Conservation (phyloP, 2,329 filamentous ascomycete species). For the Sporothrix schenckii region DNA sequence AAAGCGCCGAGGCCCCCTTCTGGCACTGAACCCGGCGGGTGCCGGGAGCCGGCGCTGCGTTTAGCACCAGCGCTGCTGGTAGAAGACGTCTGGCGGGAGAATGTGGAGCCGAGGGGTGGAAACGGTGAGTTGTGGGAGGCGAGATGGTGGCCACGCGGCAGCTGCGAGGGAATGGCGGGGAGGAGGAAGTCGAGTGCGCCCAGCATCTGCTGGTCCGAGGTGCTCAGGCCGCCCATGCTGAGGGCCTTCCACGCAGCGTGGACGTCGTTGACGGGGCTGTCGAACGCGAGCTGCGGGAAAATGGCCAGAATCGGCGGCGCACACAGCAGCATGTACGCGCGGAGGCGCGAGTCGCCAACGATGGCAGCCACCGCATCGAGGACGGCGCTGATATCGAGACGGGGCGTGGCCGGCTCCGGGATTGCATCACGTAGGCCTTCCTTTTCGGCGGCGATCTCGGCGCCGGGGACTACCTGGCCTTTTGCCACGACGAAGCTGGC, state of each 20-base stretch:
- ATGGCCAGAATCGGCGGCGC: constrained; percentile 70
- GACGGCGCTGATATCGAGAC: constrained; percentile 66
- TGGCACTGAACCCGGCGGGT: constrained; percentile 37
- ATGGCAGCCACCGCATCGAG: constrained; percentile 78
- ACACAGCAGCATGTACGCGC: constrained; percentile 70
- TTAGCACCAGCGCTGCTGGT: background rate
- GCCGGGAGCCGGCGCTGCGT: constrained; percentile 15
- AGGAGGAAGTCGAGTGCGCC: constrained; percentile 69
- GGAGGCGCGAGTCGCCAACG: constrained; percentile 75
- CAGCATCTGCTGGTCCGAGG: constrained; percentile 48
- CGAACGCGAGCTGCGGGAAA: constrained; percentile 63
- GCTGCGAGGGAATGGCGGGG: constrained; percentile 55
- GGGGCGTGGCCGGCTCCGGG: constrained; percentile 62
- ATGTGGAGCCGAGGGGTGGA: constrained; percentile 55
- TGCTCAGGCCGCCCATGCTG: constrained; percentile 56
- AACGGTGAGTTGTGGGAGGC: constrained; percentile 51
- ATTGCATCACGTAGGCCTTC: constrained; percentile 61
- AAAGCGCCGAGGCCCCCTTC: background rate
- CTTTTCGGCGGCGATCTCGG: constrained; percentile 57
- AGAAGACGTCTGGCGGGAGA: constrained; percentile 35
- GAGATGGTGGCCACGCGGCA: constrained; percentile 36
- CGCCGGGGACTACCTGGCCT: constrained; percentile 69
- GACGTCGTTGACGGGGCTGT: constrained; percentile 51
- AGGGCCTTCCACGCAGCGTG: constrained; percentile 57
- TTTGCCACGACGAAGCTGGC: constrained; percentile 69